Evolutionary conservation across 331 rosid genomes (phyloP), one percentile per base, ranked within the genome.

Genomic region (Phaseolus coccineus): DNA sequence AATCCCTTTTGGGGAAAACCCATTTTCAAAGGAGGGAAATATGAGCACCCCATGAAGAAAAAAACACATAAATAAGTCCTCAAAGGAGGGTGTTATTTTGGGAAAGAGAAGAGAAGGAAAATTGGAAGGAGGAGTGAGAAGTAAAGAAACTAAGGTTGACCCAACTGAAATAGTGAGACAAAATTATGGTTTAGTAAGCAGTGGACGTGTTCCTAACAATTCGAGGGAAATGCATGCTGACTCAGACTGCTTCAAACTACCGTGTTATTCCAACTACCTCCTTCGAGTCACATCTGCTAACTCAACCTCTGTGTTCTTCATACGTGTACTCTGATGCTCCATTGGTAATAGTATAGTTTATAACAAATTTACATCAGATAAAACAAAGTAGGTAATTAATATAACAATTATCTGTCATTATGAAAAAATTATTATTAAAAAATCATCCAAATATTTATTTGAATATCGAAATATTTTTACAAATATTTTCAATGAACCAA

Each of bases 131-230:
- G 22, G 42, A 27, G 71, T 71, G 73, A 52, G 69, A 11, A 74
- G 79, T 69, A 69, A 33, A 74, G 28, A 24, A 67, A 37, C 0
- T 3, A 65, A 33, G 79, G 84, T 77, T 74, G 86, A 82, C 82
- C 25, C 4, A 39, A 81, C 28, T 24, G 48, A 46, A 13, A 4
- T 30, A 74, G 37, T 5, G 68, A 48, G 73, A 28, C 73, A 63
- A 61, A 52, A 11, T 3, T 57, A 22, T 31, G 61, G 59, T 71
- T 39, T 69, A 37, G 42, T 6, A 44, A 19, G 79, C 10, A 69
- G 42, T 42, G 73, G 15, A 62, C 68, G 52, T 42, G 63, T 70
- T 79, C 22, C 52, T 39, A 53, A 75, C 52, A 50, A 58, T 69
- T 40, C 4, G 4, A 30, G 63, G 79, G 79, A 79, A 64, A 73